These are phyloP conservation scores for Castanopsis chinensis DNA, from an alignment of 306 rosid genomes.

Conservation along the genomic window DNA sequence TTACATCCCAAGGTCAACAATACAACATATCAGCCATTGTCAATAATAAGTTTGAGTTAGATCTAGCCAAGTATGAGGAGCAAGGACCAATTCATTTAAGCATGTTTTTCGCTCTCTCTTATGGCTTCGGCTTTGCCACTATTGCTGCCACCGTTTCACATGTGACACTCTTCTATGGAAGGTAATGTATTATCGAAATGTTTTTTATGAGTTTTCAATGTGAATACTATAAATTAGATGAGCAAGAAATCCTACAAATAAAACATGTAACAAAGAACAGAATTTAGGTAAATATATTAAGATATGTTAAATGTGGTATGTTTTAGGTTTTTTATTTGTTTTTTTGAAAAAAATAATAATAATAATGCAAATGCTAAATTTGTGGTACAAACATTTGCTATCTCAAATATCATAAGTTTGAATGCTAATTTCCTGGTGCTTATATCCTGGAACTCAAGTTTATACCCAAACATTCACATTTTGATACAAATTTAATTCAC, in stretches of 20 bases:
- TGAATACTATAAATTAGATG: no score
- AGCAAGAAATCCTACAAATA: no score
- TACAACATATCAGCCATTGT: conserved; percentile 67
- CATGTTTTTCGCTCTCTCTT: conserved; percentile 64
- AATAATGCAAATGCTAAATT: no score
- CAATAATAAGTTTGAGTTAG: conserved; percentile 57
- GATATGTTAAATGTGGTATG: no score
- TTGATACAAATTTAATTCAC: conserved; percentile 23
- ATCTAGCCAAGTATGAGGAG: conserved; percentile 38
- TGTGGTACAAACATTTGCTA: no score
- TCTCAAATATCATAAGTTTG: no score
- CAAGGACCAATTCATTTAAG: conserved; percentile 69
- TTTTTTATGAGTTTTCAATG: no score
- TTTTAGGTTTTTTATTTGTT: no score
- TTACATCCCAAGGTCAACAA: conserved; percentile 47
- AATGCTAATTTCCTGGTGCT: no score
- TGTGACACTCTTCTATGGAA: conserved; percentile 75
- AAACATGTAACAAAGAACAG: no score
- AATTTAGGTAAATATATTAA: no score
- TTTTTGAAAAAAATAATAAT: no score
- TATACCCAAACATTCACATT: background rate
- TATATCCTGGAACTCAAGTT: background rate
- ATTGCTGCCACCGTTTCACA: conserved; percentile 71
- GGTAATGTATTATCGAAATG: conserved; percentile 34
- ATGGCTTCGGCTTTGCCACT: conserved; percentile 80